phyloP scores from a whole-genome alignment of 2,329 filamentous ascomycete species.

The Cordyceps tenuipes region DNA sequence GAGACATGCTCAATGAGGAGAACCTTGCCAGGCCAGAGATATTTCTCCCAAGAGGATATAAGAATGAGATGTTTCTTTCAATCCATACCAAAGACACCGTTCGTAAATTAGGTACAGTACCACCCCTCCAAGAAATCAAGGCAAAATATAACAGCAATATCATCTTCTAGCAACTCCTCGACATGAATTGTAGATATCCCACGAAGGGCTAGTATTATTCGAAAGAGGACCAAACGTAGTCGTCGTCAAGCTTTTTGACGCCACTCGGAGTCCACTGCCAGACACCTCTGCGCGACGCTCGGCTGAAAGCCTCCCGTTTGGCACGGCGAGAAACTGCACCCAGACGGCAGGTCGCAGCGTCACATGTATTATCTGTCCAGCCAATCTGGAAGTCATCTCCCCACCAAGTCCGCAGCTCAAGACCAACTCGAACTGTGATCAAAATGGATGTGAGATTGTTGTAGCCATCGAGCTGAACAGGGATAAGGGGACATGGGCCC shows the following conservation, averaged over 20 bases:
- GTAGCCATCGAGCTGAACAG: conserved; percentile 30
- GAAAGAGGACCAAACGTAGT: conserved; percentile 18
- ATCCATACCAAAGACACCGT: neutral
- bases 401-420: conserved; percentile 33
- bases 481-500: conserved; percentile 27
- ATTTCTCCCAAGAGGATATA: neutral
- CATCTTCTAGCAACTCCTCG: conserved; percentile 9
- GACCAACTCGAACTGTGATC: conserved; percentile 29
- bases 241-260: conserved; percentile 25
- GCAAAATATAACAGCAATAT: conserved; percentile 11
- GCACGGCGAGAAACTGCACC: conserved; percentile 18
- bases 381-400: conserved; percentile 32
- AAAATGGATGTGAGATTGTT: conserved; percentile 31
- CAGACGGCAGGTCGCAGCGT: conserved; percentile 28
- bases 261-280: conserved; percentile 27
- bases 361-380: conserved; percentile 34
- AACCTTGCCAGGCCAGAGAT: neutral
- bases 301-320: conserved; percentile 26
- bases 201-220: neutral
- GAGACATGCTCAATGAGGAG: neutral
- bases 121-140: conserved; percentile 12
- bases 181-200: conserved; percentile 8
- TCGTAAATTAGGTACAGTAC: conserved; percentile 8
- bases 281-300: conserved; percentile 24
- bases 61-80: neutral